Base-by-base conservation (phyloP, 106 monocot genomes). In the Allium fistulosum region DNA sequence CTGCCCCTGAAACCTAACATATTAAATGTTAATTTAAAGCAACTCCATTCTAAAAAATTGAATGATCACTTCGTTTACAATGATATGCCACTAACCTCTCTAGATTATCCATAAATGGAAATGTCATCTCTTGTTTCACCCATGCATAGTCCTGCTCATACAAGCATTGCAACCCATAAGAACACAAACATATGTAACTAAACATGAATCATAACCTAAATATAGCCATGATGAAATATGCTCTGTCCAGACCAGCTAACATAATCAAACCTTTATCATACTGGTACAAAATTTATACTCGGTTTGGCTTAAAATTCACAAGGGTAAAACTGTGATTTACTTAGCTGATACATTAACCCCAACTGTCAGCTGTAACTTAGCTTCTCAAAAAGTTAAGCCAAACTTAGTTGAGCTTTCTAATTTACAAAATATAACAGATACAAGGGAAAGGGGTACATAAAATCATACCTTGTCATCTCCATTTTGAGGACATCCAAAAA, bases 111-210 rank as follows among this genome's bases (percentile, higher is more conserved):
- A 85, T 66, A 72, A 99, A 99, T 7, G 99, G 93, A 85, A 81
- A 93, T 5, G 93, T 77, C 82, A 79, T 87, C 16, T 90, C 99
- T 53, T 87, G 87, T 67, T 85, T 90, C 72, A 93, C 87, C 99
- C 99, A 99, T 69, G 86, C 87, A 81, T 99, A 99, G 11, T 87
- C 99, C 97, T 99, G 79, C 18, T 59, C 76, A 72, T 11, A 57
- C 66, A 46, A 16, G 55, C 48, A 56, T n/a, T 51, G 15, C 55
- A 58, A 67, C 37, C n/a, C 17, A 65, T 22, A 69, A 57, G 15
- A 16, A 37, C 37, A 37, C 37, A 37, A 37, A 37, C 37, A 37
- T 37, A 37, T 61, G 22, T 47, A 64, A 51, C 22, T 28, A 14
- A 48, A 49, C 3, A 57, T 7, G 48, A 49, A 48, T 6, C 5